Evolutionary conservation across 179 eudicot species (phyloP).

Genomic region (Silene coronaria): DNA sequence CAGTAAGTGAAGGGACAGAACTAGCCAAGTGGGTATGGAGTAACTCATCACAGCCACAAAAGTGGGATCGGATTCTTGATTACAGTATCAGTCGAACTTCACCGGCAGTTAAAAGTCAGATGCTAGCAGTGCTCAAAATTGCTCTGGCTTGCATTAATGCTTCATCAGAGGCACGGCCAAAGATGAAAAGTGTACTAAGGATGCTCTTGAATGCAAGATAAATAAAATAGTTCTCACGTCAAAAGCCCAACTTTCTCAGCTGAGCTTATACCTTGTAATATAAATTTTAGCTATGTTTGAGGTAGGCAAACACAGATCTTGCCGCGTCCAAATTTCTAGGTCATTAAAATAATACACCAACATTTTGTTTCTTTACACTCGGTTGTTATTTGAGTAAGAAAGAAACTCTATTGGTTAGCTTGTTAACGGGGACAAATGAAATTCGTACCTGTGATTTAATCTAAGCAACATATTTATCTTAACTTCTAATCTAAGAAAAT

Average conservation of each 20-base stretch:
- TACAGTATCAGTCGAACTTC: constrained; percentile 50
- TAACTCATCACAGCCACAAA: constrained; percentile 47
- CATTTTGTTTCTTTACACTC: not conserved
- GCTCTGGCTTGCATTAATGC: constrained; percentile 70
- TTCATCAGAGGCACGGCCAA: constrained; percentile 75
- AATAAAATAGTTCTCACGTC: constrained; percentile 2
- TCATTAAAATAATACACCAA: not conserved
- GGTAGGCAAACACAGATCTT: constrained; percentile 1
- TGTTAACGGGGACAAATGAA: not conserved
- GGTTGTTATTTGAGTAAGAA: not conserved
- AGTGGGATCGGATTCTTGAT: constrained; percentile 71
- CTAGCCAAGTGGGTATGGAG: constrained; percentile 67
- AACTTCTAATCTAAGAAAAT: no score
- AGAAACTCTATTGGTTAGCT: not conserved
- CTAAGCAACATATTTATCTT: not conserved
- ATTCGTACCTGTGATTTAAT: not conserved
- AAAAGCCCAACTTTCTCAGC: not conserved
- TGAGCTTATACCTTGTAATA: constrained; percentile 1
- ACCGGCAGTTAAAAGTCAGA: constrained; percentile 55
- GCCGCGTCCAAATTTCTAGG: not conserved
- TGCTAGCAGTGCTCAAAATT: constrained; percentile 65
- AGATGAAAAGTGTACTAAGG: constrained; percentile 63
- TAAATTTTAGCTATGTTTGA: not conserved
- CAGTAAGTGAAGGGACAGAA: constrained; percentile 67
- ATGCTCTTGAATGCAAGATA: constrained; percentile 63